These are phyloP conservation scores for Zelonia costaricensis DNA, from an alignment of 208 protist genomes.

Conservation along the genomic window DNA sequence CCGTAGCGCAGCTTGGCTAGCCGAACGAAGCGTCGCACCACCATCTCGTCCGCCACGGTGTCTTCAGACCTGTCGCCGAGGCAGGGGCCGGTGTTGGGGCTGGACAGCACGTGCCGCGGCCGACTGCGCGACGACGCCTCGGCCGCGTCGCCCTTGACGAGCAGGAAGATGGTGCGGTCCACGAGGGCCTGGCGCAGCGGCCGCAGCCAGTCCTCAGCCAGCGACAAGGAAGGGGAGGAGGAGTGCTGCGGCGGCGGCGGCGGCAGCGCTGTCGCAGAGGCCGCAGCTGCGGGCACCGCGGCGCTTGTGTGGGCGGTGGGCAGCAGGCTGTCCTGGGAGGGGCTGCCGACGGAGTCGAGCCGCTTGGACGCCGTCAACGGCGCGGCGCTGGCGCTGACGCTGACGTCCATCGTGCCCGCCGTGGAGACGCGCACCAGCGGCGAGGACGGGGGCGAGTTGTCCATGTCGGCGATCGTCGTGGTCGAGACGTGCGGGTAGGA, in stretches of 20 bases:
- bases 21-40: slow-evolving; percentile 4
- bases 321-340: background rate
- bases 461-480: background rate
- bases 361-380: background rate
- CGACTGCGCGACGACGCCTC: background rate
- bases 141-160: slow-evolving; percentile 3
- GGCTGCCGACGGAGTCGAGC: background rate
- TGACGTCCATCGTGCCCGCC: background rate
- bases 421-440: background rate
- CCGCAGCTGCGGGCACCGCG: background rate
- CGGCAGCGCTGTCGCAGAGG: background rate
- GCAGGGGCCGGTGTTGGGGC: background rate
- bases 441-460: background rate
- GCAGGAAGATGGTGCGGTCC: slow-evolving; percentile 21
- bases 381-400: too few relatives aligned
- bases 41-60: background rate
- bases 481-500: background rate
- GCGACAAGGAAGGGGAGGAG: too few relatives aligned
- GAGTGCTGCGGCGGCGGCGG: too few relatives aligned
- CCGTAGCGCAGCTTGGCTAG: slow-evolving; percentile 24
- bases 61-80: background rate
- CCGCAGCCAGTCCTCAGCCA: slow-evolving; percentile 17
- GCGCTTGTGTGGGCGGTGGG: too few relatives aligned
- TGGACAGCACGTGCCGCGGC: too few relatives aligned
- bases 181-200: slow-evolving; percentile 27